Base-by-base conservation (phyloP, 2,329 filamentous ascomycete genomes). In the Geoglossum cookeanum region DNA sequence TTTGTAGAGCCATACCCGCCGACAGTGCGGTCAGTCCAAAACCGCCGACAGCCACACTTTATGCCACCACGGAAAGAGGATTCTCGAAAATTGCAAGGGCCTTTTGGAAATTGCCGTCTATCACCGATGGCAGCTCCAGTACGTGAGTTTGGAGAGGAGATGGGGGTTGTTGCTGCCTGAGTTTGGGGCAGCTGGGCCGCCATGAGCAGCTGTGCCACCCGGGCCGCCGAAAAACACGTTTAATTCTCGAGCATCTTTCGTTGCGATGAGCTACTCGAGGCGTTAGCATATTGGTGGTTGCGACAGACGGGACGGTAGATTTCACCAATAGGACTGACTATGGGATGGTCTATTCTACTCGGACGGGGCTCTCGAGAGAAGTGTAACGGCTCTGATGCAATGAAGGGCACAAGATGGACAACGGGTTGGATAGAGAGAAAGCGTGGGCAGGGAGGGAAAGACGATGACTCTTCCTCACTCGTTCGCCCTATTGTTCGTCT, bases 51-150 rank as follows among this genome's bases (percentile, higher is more conserved):
- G 49, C 75, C 75, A 66, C 77, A 79, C 33, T 62, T 66, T 37
- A 71, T 69, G 13, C 71, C 70, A 60, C 64, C 64, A 45, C 74
- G 72, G 44, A 65, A 61, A 53, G 65, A 70, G 59, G 74, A 63
- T 60, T 77, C 72, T 62, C 72, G 73, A 65, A 70, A 76, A 64
- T 75, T 75, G 69, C 77, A 79, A 37, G 71, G 67, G 52, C 77
- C 77, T 61, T 65, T 70, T n/a, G 76, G 76, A 15, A 77, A 64
- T 59, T 37, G 29, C n/a, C 44, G 35, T 13, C 33, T 27, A 44
- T 48, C 54, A 22, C 32, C 35, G 35, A 22, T 27, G 54, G n/a
- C 29, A 45, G 37, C 54, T 44, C 32, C 54, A 11, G 29, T 11
- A 22, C 32, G 39, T 4, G 29, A n/a, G 35, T 4, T 39, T 27